Evolutionary conservation across 192 early-diverging fungal species (phyloP).

Genomic region (Gaertneriomyces sp.): DNA sequence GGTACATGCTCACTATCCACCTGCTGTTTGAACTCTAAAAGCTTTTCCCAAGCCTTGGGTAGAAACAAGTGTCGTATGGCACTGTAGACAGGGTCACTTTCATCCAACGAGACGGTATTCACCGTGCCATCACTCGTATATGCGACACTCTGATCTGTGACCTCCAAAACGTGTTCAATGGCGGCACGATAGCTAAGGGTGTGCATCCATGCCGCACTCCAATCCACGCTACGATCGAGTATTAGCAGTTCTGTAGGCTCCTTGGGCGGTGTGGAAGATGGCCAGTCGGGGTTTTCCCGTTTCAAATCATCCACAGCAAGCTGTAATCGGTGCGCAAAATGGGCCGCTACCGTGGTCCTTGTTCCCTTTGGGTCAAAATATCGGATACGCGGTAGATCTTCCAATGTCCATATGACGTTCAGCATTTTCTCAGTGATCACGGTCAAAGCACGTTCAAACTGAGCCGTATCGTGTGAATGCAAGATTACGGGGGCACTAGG

Average conservation of each 20-base stretch:
- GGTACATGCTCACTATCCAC: conserved; percentile 22
- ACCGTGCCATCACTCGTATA: conserved; percentile 13
- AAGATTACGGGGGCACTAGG: conserved; percentile 30
- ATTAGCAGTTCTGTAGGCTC: conserved; percentile 37
- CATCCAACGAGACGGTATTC: conserved; percentile 28
- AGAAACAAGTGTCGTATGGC: conserved; percentile 36
- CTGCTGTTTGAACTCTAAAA: conserved; percentile 19
- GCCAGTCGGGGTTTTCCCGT: conserved; percentile 31
- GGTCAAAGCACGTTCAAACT: conserved; percentile 26
- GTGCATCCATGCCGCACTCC: conserved; percentile 38
- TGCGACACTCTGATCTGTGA: conserved; percentile 61
- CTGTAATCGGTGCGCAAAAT: conserved; percentile 32
- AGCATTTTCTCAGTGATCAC: conserved; percentile 37
- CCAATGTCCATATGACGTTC: conserved; percentile 45
- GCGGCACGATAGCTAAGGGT: conserved; percentile 66
- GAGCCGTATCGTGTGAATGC: conserved; percentile 23
- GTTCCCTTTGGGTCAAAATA: conserved; percentile 78
- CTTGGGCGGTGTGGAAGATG: conserved; percentile 16
- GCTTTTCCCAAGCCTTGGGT: conserved; percentile 26
- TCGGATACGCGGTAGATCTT: conserved; percentile 59
- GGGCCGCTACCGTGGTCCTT: conserved; percentile 34
- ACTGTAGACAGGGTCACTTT: conserved; percentile 57
- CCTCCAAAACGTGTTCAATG: conserved; percentile 74
- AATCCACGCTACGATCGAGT: conserved; percentile 42
- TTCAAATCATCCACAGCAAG: conserved; percentile 23